Base-by-base conservation (phyloP, 1,284 basidiomycete species). In the Pseudozyma thailandica region DNA sequence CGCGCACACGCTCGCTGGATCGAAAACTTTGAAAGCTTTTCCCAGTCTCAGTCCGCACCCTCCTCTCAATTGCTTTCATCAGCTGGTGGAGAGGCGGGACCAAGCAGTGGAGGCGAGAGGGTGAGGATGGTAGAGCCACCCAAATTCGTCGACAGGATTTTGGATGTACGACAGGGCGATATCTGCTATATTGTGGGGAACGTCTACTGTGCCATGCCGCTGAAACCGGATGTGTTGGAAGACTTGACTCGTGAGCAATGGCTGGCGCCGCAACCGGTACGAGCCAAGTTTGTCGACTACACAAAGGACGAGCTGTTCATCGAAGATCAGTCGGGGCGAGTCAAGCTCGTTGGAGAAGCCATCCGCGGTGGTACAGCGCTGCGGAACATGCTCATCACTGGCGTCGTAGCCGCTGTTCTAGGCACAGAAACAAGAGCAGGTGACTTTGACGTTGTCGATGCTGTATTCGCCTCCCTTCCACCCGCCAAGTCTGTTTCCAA, bases 221-320 rank as follows among this genome's bases (percentile, higher is more conserved):
- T 97, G 56, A 99, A 99, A 82, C 95, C 95, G 0, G 97, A 98
- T 77, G 92, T 99, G 13, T 87, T 99, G 54, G 91, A 94, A 78
- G 96, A 99, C 74, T 88, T 98, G 72, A 93, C 90, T 13, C 87
- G 92, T 80, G 93, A 98, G 93, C 92, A 92, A 83, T 93, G 92
- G 59, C 89, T 97, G 54, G 91, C 92, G 4, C 89, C 92, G 0
- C 93, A 92, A 0, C 89, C 79, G n/a, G 52, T 71, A 1, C 55
- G 64, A 8, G 35, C 69, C 21, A 75, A 66, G 30, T 82, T 68
- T 77, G 66, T 75, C 33, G 89, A 88, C 76, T 93, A 92, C 1
- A 85, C 86, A 0, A 88, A 90, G 44, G 95, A 98, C 82, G 87
- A 86, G 58, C 84, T 96, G 18, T 93, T 92, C 87, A 86, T 98